Evolutionary conservation across 2,329 filamentous ascomycete genomes (phyloP).

Genomic region (Fusarium sp.): DNA sequence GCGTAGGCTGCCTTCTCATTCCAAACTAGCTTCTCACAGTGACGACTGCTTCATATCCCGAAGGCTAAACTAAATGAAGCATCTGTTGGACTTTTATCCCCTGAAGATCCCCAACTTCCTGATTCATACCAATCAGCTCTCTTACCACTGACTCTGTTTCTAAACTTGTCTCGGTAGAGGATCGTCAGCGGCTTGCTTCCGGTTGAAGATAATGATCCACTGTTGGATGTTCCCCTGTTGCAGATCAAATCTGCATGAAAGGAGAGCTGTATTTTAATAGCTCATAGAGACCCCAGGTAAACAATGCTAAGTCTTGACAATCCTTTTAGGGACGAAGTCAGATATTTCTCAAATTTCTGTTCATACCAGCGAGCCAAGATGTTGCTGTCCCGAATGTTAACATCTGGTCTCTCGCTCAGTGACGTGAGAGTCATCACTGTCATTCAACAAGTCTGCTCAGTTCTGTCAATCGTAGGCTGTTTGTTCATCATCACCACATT

Average conservation of each 20-base stretch:
- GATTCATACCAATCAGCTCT: background rate
- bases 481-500: slow-evolving; percentile 9
- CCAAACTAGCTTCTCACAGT: background rate
- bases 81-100: background rate
- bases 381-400: background rate
- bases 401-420: background rate
- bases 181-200: background rate
- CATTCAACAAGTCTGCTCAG: slow-evolving; percentile 15
- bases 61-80: background rate
- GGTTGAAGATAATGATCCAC: background rate
- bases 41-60: background rate
- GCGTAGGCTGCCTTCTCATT: background rate
- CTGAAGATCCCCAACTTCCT: background rate
- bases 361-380: rapidly evolving
- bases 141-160: background rate
- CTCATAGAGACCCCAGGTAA: background rate
- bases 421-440: slow-evolving; percentile 13
- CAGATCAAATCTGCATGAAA: slow-evolving; percentile 10
- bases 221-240: background rate
- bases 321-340: background rate
- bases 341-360: rapidly evolving
- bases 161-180: background rate
- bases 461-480: slow-evolving; percentile 3
- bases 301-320: no score
- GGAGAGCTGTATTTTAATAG: background rate